phyloP scores from a whole-genome alignment of 2,329 filamentous ascomycete genomes.

The Penicillium capsulatum region DNA sequence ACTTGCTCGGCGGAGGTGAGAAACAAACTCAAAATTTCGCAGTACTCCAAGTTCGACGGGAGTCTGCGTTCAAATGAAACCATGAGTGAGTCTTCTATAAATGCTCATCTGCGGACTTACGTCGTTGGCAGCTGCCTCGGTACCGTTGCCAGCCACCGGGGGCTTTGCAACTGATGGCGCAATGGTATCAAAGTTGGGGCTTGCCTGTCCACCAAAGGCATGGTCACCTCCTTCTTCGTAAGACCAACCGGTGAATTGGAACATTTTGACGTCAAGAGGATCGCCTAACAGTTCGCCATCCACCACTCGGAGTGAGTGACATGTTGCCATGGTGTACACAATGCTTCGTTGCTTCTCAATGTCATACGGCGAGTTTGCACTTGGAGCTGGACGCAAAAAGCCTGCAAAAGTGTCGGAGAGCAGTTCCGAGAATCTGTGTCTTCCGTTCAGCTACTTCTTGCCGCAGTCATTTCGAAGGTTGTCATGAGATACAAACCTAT shows the following conservation, averaged over 20 bases:
- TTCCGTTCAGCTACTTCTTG: neutral
- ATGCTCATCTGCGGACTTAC: constrained; percentile 13
- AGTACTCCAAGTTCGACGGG: constrained; percentile 84
- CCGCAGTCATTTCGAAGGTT: too few species aligned
- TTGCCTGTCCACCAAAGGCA: constrained; percentile 53
- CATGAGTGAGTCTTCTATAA: constrained; percentile 1
- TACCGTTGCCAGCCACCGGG: constrained; percentile 55
- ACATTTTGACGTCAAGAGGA: constrained; percentile 96
- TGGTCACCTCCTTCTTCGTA: constrained; percentile 80
- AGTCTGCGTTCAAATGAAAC: constrained; percentile 16
- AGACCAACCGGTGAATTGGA: constrained; percentile 88
- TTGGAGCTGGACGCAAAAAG: constrained; percentile 51
- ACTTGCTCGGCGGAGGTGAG: constrained; percentile 84
- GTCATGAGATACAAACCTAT: constrained; percentile 40
- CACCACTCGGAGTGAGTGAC: constrained; percentile 82
- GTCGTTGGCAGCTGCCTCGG: constrained; percentile 16
- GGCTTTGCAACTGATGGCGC: constrained; percentile 81
- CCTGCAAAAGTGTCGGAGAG: constrained; percentile 56
- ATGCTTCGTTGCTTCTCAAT: constrained; percentile 64
- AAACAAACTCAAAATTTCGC: constrained; percentile 90
- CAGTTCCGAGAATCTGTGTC: constrained; percentile 67
- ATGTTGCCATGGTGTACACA: constrained; percentile 94
- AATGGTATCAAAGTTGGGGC: constrained; percentile 71
- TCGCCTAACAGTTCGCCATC: constrained; percentile 89
- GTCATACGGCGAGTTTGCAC: constrained; percentile 57